Conservation (phyloP, 208 protist species). For the Crithidia sp. region DNA sequence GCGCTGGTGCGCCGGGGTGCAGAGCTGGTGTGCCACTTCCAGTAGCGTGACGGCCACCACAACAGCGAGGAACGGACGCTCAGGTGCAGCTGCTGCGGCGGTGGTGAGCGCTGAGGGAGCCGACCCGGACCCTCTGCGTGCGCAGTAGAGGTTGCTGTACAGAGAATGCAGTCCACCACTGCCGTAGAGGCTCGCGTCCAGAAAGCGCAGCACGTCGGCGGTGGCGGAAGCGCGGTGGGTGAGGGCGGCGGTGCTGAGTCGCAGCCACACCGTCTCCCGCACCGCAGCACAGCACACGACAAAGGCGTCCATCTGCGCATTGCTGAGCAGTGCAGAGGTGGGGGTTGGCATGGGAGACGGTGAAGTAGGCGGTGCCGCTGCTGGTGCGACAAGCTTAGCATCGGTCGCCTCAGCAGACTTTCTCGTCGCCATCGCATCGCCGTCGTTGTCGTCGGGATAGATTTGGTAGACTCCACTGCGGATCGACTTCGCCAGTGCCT, state of each 20-base stretch:
- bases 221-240: conserved; percentile 9
- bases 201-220: conserved; percentile 25
- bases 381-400: neutral
- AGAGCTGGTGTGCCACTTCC: conserved; percentile 28
- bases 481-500: conserved; percentile 53
- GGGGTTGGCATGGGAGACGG: neutral
- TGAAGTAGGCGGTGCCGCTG: neutral
- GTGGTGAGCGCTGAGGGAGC: neutral
- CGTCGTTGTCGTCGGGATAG: neutral
- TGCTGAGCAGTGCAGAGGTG: conserved; percentile 1
- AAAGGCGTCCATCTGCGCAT: conserved; percentile 28
- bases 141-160: conserved; percentile 15
- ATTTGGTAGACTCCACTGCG: conserved; percentile 42
- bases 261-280: conserved; percentile 29
- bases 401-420: neutral
- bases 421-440: neutral
- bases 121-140: neutral
- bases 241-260: conserved; percentile 15
- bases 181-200: conserved; percentile 38
- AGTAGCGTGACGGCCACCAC: conserved; percentile 29
- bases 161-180: conserved; percentile 8
- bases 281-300: conserved; percentile 38
- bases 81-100: conserved; percentile 4
- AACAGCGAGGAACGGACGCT: conserved; percentile 27
- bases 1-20: neutral